These are phyloP conservation scores for Trypethelium eluteriae DNA, from an alignment of 495 filamentous ascomycete species.

Conservation along the genomic window DNA sequence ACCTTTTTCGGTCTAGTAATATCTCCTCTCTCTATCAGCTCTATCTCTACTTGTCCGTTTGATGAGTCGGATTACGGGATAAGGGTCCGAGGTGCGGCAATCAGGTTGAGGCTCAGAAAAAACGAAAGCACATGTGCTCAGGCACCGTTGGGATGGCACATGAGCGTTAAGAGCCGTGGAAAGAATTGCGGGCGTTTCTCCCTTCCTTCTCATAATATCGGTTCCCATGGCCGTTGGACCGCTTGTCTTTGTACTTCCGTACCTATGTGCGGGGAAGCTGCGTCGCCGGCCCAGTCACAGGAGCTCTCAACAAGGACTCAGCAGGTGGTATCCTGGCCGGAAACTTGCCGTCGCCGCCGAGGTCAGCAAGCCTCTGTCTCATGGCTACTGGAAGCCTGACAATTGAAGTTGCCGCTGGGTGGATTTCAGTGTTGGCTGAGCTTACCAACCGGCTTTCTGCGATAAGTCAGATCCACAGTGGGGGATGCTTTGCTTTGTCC, in stretches of 20 bases:
- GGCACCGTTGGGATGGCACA: not conserved
- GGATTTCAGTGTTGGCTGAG: no score
- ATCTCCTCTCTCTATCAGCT: no score
- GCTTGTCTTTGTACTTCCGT: conserved; percentile 5
- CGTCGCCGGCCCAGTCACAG: not conserved
- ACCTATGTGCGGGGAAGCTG: conserved; percentile 9
- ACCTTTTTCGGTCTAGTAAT: not conserved
- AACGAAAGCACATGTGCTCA: not conserved
- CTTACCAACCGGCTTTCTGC: not conserved
- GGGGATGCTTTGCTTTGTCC: no score
- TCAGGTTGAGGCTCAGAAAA: not conserved
- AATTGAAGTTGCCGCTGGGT: conserved; percentile 5
- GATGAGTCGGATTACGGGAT: not conserved
- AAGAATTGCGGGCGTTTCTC: not conserved
- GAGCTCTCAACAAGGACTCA: not conserved
- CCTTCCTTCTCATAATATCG: not conserved
- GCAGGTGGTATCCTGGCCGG: not conserved
- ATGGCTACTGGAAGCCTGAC: conserved; percentile 16
- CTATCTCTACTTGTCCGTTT: not conserved
- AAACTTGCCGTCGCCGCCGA: not conserved
- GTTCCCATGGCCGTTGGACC: not conserved
- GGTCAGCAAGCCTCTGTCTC: not conserved
- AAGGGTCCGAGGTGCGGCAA: not conserved
- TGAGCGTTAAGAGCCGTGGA: not conserved
- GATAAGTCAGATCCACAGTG: not conserved